Evolutionary conservation across 75 land plant species (phyloP).

Genomic region (Cunninghamia lanceolata): DNA sequence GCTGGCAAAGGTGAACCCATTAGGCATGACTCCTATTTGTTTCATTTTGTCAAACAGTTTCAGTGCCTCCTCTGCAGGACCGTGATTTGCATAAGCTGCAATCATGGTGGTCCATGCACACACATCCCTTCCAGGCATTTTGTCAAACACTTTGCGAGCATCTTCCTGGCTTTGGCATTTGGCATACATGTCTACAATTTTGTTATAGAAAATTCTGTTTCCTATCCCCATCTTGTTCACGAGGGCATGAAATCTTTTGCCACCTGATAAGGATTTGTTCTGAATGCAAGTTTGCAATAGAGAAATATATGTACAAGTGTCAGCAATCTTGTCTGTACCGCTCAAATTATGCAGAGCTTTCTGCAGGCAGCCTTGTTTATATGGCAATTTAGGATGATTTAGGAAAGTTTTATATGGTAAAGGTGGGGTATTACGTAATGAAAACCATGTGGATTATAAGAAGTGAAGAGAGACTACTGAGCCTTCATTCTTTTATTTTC

Average conservation of each 20-base stretch:
- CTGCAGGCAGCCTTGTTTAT: background rate
- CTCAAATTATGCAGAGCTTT: background rate
- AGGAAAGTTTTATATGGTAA: background rate
- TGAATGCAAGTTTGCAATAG: background rate
- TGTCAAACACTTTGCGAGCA: conserved; percentile 11
- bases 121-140: conserved; percentile 16
- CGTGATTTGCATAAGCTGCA: background rate
- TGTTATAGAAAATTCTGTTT: background rate
- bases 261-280: background rate
- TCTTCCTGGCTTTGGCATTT: background rate
- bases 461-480: no score
- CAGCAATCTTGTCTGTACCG: background rate
- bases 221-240: background rate
- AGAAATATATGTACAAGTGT: background rate
- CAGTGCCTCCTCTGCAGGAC: background rate
- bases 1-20: background rate
- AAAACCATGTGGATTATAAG: background rate
- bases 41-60: background rate
- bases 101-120: conserved; percentile 12
- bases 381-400: background rate
- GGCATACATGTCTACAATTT: background rate
- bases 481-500: no score
- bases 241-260: background rate
- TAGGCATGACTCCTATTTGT: background rate
- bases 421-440: background rate